Conservation (phyloP, 306 rosid species). For the Castanea mollissima region DNA sequence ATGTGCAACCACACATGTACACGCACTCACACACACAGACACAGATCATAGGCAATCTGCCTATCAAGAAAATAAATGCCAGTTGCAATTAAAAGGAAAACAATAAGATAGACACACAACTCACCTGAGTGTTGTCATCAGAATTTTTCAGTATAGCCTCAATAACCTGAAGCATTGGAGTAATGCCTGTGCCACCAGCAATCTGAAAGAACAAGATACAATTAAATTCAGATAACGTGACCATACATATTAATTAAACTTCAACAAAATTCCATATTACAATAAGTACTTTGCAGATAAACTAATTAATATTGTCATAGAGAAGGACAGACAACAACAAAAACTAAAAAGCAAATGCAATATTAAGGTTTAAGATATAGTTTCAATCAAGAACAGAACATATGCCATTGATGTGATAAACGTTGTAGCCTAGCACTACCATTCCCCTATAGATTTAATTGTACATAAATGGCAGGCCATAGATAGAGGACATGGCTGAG, state of each 20-base stretch:
- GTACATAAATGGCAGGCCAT: not conserved
- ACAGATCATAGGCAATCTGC: constrained; percentile 14
- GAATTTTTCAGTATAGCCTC: constrained; percentile 94
- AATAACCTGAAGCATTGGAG: constrained; percentile 97
- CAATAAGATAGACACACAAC: constrained; percentile 27
- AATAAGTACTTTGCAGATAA: not conserved
- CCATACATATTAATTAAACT: not conserved
- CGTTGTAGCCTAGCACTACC: constrained; percentile 11
- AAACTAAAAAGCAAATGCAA: not conserved
- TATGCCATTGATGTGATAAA: constrained; percentile 2
- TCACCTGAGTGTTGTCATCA: constrained; percentile 85
- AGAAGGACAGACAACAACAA: not conserved
- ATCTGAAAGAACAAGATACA: constrained; percentile 48
- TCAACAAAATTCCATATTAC: not conserved
- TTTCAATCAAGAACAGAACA: not conserved
- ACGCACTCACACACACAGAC: not conserved
- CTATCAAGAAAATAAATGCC: not conserved
- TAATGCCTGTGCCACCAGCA: constrained; percentile 97
- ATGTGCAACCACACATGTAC: no score
- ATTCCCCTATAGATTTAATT: not conserved
- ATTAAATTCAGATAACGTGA: constrained; percentile 4
- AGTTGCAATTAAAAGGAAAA: not conserved
- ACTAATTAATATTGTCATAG: not conserved
- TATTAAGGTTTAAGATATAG: not conserved
- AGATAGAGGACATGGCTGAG: not conserved